Evolutionary conservation across 2,329 filamentous ascomycete species (phyloP).

Genomic region (Corynespora cassiicola): DNA sequence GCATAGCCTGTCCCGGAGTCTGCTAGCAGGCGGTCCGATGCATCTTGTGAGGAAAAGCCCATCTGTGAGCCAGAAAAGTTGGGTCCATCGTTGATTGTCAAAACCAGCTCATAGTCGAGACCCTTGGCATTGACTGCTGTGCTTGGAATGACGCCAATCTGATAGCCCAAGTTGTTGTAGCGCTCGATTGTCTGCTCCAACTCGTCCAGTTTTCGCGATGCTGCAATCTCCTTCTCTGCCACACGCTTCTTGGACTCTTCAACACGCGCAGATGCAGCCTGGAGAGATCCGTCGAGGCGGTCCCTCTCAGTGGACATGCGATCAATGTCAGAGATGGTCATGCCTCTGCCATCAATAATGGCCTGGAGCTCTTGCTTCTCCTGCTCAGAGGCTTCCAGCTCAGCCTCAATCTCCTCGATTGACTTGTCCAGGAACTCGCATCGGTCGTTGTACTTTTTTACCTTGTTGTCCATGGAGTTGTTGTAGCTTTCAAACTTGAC

Average conservation of each 20-base stretch:
- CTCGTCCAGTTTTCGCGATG: conserved; percentile 84
- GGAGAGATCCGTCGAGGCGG: conserved; percentile 86
- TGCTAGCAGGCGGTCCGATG: conserved; percentile 77
- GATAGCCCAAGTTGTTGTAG: conserved; percentile 94
- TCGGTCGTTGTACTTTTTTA: conserved; percentile 85
- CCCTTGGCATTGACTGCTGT: conserved; percentile 87
- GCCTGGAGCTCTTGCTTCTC: conserved; percentile 82
- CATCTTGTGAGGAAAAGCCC: conserved; percentile 50
- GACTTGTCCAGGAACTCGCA: conserved; percentile 86
- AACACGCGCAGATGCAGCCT: conserved; percentile 74
- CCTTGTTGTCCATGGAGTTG: conserved; percentile 78
- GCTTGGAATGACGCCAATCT: conserved; percentile 86
- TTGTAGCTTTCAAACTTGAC: conserved; percentile 97
- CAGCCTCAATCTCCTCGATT: conserved; percentile 81
- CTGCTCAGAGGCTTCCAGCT: conserved; percentile 81
- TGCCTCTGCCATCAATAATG: conserved; percentile 88
- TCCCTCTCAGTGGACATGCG: conserved; percentile 97
- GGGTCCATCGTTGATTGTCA: conserved; percentile 79
- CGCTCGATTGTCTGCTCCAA: conserved; percentile 88
- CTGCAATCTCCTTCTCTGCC: conserved; percentile 86
- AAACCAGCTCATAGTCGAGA: conserved; percentile 80
- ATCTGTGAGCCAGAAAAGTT: conserved; percentile 70
- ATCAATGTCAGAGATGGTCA: conserved; percentile 98
- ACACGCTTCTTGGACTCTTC: conserved; percentile 87
- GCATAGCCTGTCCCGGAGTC: conserved; percentile 88